Evolutionary conservation across 192 early-diverging fungal species (phyloP).

Genomic region (Allomyces javanicus): DNA sequence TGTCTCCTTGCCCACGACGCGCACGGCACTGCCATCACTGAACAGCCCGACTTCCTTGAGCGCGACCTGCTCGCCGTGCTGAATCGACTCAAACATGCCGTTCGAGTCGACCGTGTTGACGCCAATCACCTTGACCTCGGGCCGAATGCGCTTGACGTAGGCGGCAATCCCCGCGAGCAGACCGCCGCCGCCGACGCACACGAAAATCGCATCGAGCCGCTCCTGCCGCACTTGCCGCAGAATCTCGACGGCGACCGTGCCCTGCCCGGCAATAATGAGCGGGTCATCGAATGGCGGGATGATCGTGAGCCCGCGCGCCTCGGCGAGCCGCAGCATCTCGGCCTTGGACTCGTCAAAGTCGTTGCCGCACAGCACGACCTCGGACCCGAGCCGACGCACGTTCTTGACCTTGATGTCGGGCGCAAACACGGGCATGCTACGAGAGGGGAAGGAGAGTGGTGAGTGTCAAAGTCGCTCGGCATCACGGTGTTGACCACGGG

Average conservation of each 20-base stretch:
- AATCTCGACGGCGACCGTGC: constrained; percentile 84
- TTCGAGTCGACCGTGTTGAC: constrained; percentile 84
- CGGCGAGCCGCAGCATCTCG: constrained; percentile 53
- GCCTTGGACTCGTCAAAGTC: constrained; percentile 92
- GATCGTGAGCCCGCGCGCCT: constrained; percentile 55
- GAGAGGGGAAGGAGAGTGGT: too few relatives aligned
- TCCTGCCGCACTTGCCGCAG: constrained; percentile 37
- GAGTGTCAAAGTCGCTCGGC: too few relatives aligned
- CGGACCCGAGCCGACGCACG: constrained; percentile 71
- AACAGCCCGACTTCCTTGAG: constrained; percentile 79
- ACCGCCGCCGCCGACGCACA: constrained; percentile 86
- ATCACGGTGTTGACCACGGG: neutral
- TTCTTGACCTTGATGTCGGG: constrained; percentile 60
- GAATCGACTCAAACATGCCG: constrained; percentile 67
- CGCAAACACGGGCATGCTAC: neutral
- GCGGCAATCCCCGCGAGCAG: constrained; percentile 76
- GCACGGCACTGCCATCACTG: constrained; percentile 92
- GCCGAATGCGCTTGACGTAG: constrained; percentile 81
- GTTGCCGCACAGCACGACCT: constrained; percentile 72
- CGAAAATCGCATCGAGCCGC: constrained; percentile 74
- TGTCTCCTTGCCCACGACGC: constrained; percentile 69
- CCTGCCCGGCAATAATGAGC: constrained; percentile 97
- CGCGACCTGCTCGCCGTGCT: constrained; percentile 34
- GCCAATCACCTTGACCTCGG: constrained; percentile 73
- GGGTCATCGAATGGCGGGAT: constrained; percentile 98